Evolutionary conservation across 352 stramenopile genomes (phyloP).

Genomic region (Phytopythium mirpurense): DNA sequence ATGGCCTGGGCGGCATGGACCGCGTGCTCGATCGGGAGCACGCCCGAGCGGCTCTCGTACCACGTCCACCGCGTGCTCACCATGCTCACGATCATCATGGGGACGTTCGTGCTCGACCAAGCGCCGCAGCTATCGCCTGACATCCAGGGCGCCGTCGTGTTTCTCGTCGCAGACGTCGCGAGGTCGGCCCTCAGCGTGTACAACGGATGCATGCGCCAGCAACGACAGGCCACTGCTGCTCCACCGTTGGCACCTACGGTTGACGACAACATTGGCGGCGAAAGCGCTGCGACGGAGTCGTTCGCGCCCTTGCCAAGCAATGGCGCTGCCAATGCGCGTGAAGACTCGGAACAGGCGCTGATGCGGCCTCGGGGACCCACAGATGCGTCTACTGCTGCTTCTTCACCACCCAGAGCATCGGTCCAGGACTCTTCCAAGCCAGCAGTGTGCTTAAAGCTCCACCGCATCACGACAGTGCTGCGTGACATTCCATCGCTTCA

Average conservation of each 20-base stretch:
- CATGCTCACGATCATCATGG: slow-evolving; percentile 26
- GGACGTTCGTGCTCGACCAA: slow-evolving; percentile 18
- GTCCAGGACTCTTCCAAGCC: not conserved
- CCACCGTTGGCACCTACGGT: not conserved
- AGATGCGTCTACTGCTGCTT: not conserved
- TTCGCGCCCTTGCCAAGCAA: not conserved
- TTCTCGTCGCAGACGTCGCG: slow-evolving; percentile 22
- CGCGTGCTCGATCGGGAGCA: slow-evolving; percentile 16
- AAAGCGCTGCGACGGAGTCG: not conserved
- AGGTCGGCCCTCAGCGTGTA: slow-evolving; percentile 16
- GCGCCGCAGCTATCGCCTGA: slow-evolving; percentile 16
- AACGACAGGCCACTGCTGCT: not conserved
- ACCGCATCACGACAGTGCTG: slow-evolving; percentile 12
- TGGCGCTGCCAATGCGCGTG: not conserved
- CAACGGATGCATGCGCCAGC: slow-evolving; percentile 9
- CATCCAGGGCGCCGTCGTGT: slow-evolving; percentile 21
- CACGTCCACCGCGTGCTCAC: slow-evolving; percentile 27
- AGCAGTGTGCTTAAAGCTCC: slow-evolving; percentile 10
- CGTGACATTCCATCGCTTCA: slow-evolving; percentile 11
- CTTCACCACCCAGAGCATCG: not conserved
- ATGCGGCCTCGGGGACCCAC: not conserved
- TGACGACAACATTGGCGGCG: not conserved
- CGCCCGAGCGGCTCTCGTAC: slow-evolving; percentile 17
- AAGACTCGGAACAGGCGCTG: not conserved
- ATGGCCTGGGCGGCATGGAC: slow-evolving; percentile 27